Evolutionary conservation across 2,329 filamentous ascomycete genomes (phyloP), one percentile per base, ranked within the genome.

Genomic region (Penicillium sp.): DNA sequence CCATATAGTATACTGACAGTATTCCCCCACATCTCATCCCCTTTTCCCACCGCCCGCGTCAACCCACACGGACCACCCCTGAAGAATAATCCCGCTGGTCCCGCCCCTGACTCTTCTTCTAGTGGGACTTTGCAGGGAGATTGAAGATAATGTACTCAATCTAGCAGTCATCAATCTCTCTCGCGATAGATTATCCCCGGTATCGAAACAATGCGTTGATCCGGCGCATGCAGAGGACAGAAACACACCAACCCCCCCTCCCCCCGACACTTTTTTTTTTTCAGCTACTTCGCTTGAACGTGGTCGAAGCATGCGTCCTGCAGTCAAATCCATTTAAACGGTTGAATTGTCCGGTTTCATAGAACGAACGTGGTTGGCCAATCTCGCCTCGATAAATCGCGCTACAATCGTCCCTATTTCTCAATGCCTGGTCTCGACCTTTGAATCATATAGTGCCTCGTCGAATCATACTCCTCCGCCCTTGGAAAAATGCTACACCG

Each of bases 401-500:
- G 2, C 29, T 22, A 22, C 4, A 33, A 24, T 33, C 27, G n/a
- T 37, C 31, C 29, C 29, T 26, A 14, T 39, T 9, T 45, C 49
- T 52, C 26, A 44, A 52, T 52, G 49, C 29, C 48, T 24, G 26
- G 14, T 19, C 27, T 31, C 16, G 29, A 37, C 31, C 29, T 37
- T 21, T 14, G 35, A n/a, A 37, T 26, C 35, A 21, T 14, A 29
- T 39, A 37, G 39, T 33, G 39, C 27, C 26, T 31, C 24, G 14
- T 29, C n/a, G 19, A 22, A 42, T 29, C 16, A 6, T 26, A 22
- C 33, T 10, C 24, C 54, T 27, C 33, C 27, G 19, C 42, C 27
- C 14, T 50, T 60, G 39, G 46, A 48, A 45, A 59, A 59, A 67
- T 67, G 64, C 61, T 67, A 60, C 64, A 67, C 57, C 63, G 63